Evolutionary conservation across 495 filamentous ascomycete genomes (phyloP), one percentile per base, ranked within the genome.

Genomic region (Penicillium nucicola): DNA sequence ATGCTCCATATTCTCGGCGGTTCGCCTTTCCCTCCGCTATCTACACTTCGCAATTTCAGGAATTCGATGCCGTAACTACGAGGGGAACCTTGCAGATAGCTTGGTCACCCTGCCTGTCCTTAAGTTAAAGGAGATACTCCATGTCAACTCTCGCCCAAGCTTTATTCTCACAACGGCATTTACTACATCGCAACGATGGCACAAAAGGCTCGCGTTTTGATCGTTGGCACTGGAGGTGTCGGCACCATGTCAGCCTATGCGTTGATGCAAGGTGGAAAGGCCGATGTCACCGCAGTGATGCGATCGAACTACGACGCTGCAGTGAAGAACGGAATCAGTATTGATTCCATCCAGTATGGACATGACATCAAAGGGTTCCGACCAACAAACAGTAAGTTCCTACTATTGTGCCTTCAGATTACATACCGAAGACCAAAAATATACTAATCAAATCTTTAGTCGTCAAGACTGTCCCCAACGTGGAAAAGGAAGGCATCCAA

Each of bases 281-380:
- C 70, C 15, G 50, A 43, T 5, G 71, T 82, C 28, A 77, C 77
- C 5, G 66, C 74, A 1, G 65, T 84, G 13, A 75, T 80, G 46
- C 73, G 82, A 23, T 81, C 78, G 3, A 85, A 84, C 64, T 84
- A 77, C 62, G 63, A 64, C 1, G 64, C 56, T 4, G 78, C 75
- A 22, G 60, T 62, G 28, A 37, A 64, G 8, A 44, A 78, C 22
- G 83, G 81, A 14, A 79, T 81, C 57, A 53, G 57, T 13, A 79
- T 84, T 56, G 49, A 76, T 23, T 82, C 78, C 1, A 53, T 45
- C 14, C 58, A 71, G 20, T 59, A 69, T 48, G 65, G 68, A n/a
- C 25, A 28, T 28, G 38, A 52, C 13, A 30, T 66, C 15, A 25
- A 39, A 17, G 61, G 59, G 32, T 49, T 20, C 66, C 66, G 20